These are phyloP conservation scores for Dendryphion nanum DNA, from an alignment of 2,329 filamentous ascomycete genomes.

Conservation along the genomic window DNA sequence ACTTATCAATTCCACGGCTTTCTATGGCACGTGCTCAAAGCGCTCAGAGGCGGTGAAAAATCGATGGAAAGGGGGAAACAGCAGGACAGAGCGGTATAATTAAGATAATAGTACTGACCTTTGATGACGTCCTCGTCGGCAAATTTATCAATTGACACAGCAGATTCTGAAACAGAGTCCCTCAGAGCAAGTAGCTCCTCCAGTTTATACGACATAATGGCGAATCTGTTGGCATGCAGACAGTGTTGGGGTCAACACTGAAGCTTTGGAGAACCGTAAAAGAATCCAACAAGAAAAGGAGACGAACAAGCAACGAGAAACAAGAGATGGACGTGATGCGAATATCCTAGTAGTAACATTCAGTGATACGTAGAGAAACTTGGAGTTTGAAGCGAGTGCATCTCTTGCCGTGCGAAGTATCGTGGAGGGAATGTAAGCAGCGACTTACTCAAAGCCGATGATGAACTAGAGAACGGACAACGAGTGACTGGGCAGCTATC, in stretches of 20 bases:
- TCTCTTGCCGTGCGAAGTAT: too few species aligned
- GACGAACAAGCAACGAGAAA: constrained; percentile 16
- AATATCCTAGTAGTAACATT: constrained; percentile 25
- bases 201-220: constrained; percentile 41
- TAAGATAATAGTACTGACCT: constrained; percentile 32
- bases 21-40: too few species aligned
- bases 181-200: constrained; percentile 42
- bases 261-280: too few species aligned
- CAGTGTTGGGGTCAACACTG: too few species aligned
- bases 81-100: neutral
- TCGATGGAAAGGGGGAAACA: neutral
- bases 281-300: constrained; percentile 10
- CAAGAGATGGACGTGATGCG: constrained; percentile 38
- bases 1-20: too few species aligned
- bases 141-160: constrained; percentile 43
- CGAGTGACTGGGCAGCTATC: constrained; percentile 34
- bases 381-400: too few species aligned
- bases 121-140: constrained; percentile 43
- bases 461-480: constrained; percentile 26
- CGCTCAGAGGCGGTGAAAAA: neutral
- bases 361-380: too few species aligned
- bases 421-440: constrained; percentile 4
- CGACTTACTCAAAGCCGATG: constrained; percentile 31
- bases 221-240: neutral
- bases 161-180: constrained; percentile 42